Base-by-base conservation (phyloP, 2,329 filamentous ascomycete genomes). In the Trichoderma lentiforme region DNA sequence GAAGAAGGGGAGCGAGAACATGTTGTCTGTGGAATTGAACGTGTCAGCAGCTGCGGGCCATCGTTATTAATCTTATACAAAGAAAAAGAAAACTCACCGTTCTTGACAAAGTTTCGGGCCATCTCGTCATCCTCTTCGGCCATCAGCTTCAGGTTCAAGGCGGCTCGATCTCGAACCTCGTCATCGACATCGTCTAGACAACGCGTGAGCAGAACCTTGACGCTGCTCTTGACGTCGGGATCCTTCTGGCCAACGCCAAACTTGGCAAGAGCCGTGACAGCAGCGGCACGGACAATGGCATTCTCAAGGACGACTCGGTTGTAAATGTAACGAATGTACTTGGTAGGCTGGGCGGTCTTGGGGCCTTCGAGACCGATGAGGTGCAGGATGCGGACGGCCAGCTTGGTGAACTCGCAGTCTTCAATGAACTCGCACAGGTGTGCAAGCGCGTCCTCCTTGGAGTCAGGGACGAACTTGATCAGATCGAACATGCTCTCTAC, bases 401-500 rank as follows among this genome's bases (percentile, higher is more conserved):
- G 87, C 84, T 99, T 99, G 32, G 96, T 98, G 82, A 98, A 99
- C 81, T 99, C 96, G 84, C 96, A 99, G 81, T 99, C 96, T 83
- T 99, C 96, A 75, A 99, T 99, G 80, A 99, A 99, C 81, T 99
- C 96, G 84, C 96, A 98, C 26, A 99, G 89, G 79, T 98, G 96
- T 15, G 95, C 93, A 63, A 99, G 89, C 21, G 96, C 95, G 76
- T 91, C 89, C 78, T 91, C 90, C 82, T 91, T 91, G 36, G 89
- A 90, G 73, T 98, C 96, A 1, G 96, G 96, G 3, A 99, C 95
- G 78, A 99, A 99, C 82, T 98, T 98, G 86, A 99, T 98, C 71
- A 99, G 86, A 78, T 99, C 96, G 79, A 99, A 98, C 91, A 99
- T 98, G 87, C 94, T 97, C 86, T 99, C 96, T 24, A 99, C 95